Evolutionary conservation across 2,329 filamentous ascomycete species (phyloP).

Genomic region (Cordyceps tenuipes): DNA sequence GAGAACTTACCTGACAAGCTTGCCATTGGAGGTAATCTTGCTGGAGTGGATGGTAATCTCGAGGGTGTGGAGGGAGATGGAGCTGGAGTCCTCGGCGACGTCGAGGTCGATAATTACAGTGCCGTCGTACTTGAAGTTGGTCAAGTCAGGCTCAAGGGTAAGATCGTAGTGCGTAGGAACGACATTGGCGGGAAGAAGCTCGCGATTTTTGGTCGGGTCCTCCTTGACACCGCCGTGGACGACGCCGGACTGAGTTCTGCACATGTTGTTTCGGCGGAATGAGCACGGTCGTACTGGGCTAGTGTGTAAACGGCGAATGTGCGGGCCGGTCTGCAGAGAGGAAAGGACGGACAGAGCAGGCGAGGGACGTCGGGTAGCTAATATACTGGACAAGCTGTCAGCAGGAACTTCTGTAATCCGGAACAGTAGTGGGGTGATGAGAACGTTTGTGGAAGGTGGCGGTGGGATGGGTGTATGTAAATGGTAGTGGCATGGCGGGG

Average conservation of each 20-base stretch:
- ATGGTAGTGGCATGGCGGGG: conserved; percentile 2
- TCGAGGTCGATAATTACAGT: conserved; percentile 80
- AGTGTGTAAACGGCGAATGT: conserved; percentile 13
- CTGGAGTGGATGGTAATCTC: conserved; percentile 76
- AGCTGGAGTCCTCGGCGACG: conserved; percentile 73
- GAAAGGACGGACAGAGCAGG: neutral
- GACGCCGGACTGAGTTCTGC: conserved; percentile 37
- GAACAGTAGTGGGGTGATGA: conserved; percentile 1
- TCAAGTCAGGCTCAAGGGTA: conserved; percentile 83
- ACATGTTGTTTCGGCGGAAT: conserved; percentile 65
- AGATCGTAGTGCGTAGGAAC: conserved; percentile 88
- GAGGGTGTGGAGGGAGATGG: conserved; percentile 78
- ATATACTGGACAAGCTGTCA: conserved; percentile 10
- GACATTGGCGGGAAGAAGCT: conserved; percentile 86
- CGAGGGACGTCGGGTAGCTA: conserved; percentile 1
- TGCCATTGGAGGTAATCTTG: conserved; percentile 35
- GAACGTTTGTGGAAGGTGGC: conserved; percentile 3
- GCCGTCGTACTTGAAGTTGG: conserved; percentile 80
- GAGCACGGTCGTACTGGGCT: conserved; percentile 54
- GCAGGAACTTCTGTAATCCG: neutral
- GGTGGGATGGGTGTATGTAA: neutral
- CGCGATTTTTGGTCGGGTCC: conserved; percentile 38
- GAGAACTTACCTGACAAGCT: conserved; percentile 35
- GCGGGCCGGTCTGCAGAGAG: neutral
- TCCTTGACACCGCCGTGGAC: conserved; percentile 27